Evolutionary conservation across 352 stramenopile species (phyloP), one percentile per base, ranked within the genome.

Genomic region (Phytophthora cactorum): DNA sequence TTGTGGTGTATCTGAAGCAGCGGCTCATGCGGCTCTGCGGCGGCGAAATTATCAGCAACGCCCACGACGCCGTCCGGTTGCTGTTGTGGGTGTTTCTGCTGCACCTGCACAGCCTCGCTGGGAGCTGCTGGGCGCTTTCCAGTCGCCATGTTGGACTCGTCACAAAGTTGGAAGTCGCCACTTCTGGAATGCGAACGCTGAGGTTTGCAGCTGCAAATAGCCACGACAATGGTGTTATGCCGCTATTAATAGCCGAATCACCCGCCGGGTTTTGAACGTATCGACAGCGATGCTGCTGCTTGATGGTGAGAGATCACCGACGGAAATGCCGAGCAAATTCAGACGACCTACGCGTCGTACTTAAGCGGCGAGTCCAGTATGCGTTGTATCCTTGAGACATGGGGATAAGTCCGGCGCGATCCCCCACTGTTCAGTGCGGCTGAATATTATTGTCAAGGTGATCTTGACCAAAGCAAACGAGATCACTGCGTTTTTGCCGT

Each of bases 111-210:
- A 17, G 52, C 59, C 34, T 72, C 65, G 27, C 44, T 72, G 3
- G 65, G 65, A 4, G 38, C 38, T 52, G 36, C 38, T 6, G 50
- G 9, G 31, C 32, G 58, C 58, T 63, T 68, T 29, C 52, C 58
- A 62, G 65, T 72, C 31, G 65, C 65, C 65, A 72, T 72, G 28
- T 56, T 41, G n/a, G 27, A 67, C 55, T 51, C 38, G 47, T 46
- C 38, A 22, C 17, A 22, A 22, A 22, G 17, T 15, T 45, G 47
- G 7, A 56, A 63, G 32, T 68, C 7, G 38, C 57, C 56, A 67
- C 62, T 67, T 67, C 43, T 28, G 63, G 57, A 72, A 54, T 67
- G 45, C 36, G 3, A n/a, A 49, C 1, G 29, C n/a, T 47, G 34
- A 15, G 28, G 45, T n/a, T 17, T 43, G 59, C 22, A 39, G 50